These are phyloP conservation scores for Suhomyces yuchorum DNA, from an alignment of 1,139 yeast species.

Conservation along the genomic window DNA sequence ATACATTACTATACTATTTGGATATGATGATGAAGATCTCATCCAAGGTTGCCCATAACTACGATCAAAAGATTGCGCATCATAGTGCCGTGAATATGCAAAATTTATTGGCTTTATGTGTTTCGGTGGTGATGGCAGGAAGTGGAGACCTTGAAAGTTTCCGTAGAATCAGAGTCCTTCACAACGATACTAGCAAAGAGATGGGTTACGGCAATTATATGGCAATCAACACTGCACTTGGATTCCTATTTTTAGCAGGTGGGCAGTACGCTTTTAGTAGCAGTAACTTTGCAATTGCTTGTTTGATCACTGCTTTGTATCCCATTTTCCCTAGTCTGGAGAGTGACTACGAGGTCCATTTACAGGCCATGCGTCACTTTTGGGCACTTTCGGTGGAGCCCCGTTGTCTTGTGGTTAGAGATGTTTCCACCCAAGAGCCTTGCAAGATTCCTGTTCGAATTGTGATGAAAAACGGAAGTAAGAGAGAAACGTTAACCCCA, in stretches of 20 bases:
- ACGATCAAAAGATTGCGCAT: conserved; percentile 63
- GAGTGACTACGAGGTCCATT: conserved; percentile 56
- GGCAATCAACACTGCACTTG: conserved; percentile 82
- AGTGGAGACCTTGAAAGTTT: conserved; percentile 84
- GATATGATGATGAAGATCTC: conserved; percentile 64
- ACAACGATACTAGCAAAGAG: conserved; percentile 54
- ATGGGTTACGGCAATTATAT: conserved; percentile 70
- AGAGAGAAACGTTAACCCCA: conserved; percentile 51
- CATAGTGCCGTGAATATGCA: conserved; percentile 59
- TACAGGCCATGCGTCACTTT: conserved; percentile 86
- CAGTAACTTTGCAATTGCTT: conserved; percentile 67
- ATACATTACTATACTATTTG: conserved; percentile 58
- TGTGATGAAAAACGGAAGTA: conserved; percentile 32
- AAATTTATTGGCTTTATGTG: conserved; percentile 61
- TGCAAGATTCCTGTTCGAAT: conserved; percentile 54
- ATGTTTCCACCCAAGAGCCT: conserved; percentile 61
- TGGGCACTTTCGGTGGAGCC: conserved; percentile 89
- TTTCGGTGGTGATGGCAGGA: conserved; percentile 83
- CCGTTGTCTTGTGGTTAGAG: conserved; percentile 75
- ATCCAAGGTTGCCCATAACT: conserved; percentile 47
- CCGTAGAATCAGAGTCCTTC: conserved; percentile 69
- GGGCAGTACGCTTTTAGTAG: conserved; percentile 83
- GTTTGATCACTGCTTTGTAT: conserved; percentile 70
- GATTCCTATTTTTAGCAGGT: conserved; percentile 86
- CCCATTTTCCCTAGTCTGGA: conserved; percentile 65